Base-by-base conservation (phyloP, 345 rosid species). In the Hevea brasiliensis region DNA sequence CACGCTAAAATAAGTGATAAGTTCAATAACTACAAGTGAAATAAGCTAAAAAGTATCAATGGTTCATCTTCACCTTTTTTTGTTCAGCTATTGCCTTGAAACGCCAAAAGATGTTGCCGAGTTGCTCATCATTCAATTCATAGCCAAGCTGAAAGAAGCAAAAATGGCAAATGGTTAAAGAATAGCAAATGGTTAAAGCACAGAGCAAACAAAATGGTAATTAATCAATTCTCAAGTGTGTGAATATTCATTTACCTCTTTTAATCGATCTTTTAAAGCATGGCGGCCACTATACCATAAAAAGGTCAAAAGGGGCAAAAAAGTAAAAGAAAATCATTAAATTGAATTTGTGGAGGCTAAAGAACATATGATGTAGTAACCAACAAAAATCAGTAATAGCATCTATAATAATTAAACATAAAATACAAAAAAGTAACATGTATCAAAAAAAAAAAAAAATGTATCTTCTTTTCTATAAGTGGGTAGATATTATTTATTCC, bases 81-180 rank as follows among this genome's bases (percentile, higher is more conserved):
- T 77, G 87, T 81, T 96, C 98, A 14, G 98, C 98, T 59, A 93
- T 92, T 32, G 89, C 79, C 84, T 95, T 95, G 85, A 95, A 95
- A 61, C 79, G 85, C 99, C 96, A 93, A 83, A 95, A 92, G 65
- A 93, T 81, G 62, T 68, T 84, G 67, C 80, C 89, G 65, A 95
- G 87, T 73, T 91, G 92, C 57, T 86, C 90, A 74, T 87, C 91
- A 72, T 86, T 88, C 72, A 95, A 70, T 74, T 86, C 92, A 74
- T 87, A 95, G 62, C 98, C 98, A 78, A 93, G 94, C 99, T 95
- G 89, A 45, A 68, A 61, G 78, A 56, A 65, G 48, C 44, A 48
- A 26, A 61, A 78, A 75, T 14, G 84, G 51, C 24, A 68, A 37
- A 66, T 6, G 64, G 35, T 77, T 42, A 73, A 47, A 62, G 10